Evolutionary conservation across 2,329 filamentous ascomycete species (phyloP).

Genomic region (Bipolaris gigantea): DNA sequence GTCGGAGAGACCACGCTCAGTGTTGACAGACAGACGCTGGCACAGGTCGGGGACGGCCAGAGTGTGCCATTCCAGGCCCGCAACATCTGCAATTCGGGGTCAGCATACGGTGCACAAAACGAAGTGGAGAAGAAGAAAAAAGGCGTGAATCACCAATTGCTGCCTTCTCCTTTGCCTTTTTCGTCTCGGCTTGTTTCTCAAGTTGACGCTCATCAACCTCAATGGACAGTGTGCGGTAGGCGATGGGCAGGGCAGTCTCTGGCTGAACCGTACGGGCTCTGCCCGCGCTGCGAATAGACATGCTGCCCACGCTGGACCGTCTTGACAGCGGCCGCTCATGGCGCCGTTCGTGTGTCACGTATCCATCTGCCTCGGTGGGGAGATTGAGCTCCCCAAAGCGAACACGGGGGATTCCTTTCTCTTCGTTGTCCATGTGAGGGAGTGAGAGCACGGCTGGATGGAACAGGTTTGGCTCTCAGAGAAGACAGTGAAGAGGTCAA

Average conservation of each 20-base stretch:
- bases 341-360: slow-evolving; percentile 28
- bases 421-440: slow-evolving; percentile 33
- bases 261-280: slow-evolving; percentile 46
- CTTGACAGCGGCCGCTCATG: slow-evolving; percentile 32
- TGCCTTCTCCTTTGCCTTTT: slow-evolving; percentile 40
- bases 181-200: slow-evolving; percentile 32
- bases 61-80: slow-evolving; percentile 69
- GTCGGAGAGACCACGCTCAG: slow-evolving; percentile 60
- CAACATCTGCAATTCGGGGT: slow-evolving; percentile 35
- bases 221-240: slow-evolving; percentile 51
- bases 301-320: slow-evolving; percentile 43
- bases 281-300: slow-evolving; percentile 41
- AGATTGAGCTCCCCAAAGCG: slow-evolving; percentile 23
- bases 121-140: neutral
- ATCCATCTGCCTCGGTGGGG: slow-evolving; percentile 41
- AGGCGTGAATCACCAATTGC: slow-evolving; percentile 31
- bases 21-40: slow-evolving; percentile 60
- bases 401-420: slow-evolving; percentile 23
- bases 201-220: slow-evolving; percentile 44
- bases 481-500: slow-evolving; percentile 5
- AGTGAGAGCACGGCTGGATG: neutral
- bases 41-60: slow-evolving; percentile 61
- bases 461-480: slow-evolving; percentile 5
- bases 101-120: slow-evolving; percentile 11
- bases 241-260: slow-evolving; percentile 48